Evolutionary conservation across 2,329 filamentous ascomycete species (phyloP).

Genomic region (Ilyonectria robusta): DNA sequence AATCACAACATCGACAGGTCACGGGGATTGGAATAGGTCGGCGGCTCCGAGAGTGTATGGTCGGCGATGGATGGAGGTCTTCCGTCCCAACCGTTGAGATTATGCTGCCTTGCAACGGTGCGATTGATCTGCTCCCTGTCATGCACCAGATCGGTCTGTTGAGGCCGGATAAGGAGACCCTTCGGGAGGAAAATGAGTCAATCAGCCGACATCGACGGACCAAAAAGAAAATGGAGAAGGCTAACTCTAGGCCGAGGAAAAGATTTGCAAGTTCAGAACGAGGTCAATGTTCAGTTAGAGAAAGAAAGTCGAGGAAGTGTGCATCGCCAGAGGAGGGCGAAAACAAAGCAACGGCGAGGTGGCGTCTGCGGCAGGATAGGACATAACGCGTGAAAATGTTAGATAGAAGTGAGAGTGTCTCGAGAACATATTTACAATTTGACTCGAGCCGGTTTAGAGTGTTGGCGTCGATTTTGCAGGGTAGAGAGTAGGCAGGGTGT

Average conservation of each 20-base stretch:
- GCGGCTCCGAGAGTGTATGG: no score
- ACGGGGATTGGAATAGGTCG: no score
- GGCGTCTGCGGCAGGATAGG: not conserved
- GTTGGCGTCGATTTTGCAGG: no score
- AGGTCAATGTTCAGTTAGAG: not conserved
- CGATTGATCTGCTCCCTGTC: no score
- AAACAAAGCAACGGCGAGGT: slow-evolving; percentile 1
- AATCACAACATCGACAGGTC: no score
- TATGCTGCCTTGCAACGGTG: no score
- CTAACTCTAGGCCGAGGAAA: not conserved
- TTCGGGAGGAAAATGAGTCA: not conserved
- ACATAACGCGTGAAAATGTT: slow-evolving; percentile 1
- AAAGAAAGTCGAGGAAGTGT: not conserved
- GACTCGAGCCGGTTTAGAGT: no score
- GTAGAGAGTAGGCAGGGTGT: no score
- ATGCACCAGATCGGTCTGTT: not conserved
- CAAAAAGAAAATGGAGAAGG: not conserved
- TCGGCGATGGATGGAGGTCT: no score
- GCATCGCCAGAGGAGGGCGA: not conserved
- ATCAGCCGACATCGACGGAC: not conserved
- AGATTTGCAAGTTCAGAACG: not conserved
- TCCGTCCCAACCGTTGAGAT: no score
- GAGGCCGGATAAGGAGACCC: not conserved
- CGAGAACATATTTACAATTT: no score
- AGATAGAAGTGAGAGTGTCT: not conserved